Percentiles rank a stretch among this genome's conserved stretches.
Evolutionary conservation across 2,329 filamentous ascomycete species (phyloP).

Genomic region (Xylaria sp.): DNA sequence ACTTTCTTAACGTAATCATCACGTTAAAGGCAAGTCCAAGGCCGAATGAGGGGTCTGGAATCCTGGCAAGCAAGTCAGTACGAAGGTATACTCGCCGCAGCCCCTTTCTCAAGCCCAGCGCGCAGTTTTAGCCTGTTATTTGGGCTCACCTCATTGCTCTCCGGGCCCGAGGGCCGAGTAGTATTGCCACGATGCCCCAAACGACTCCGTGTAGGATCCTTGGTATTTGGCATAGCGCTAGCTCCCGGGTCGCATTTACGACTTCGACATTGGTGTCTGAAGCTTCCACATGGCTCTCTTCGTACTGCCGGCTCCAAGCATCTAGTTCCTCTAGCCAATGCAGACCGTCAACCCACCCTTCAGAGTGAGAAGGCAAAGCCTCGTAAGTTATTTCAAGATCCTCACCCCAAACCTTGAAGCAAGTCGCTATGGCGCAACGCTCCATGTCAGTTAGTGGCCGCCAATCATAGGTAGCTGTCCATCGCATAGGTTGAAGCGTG

Average conservation of each 20-base stretch:
- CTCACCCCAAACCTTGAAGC: slow-evolving; percentile 68
- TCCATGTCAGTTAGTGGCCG: slow-evolving; percentile 65
- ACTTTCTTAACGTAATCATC: not conserved
- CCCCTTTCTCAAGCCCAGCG: too few species aligned
- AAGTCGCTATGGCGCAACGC: slow-evolving; percentile 64
- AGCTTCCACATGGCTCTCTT: not conserved
- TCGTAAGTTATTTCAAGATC: slow-evolving; percentile 64
- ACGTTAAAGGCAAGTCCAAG: not conserved
- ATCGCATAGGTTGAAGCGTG: slow-evolving; percentile 64
- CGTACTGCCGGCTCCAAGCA: not conserved
- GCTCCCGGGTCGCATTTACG: slow-evolving; percentile 12
- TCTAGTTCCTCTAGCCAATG: slow-evolving; percentile 63
- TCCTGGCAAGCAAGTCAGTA: not conserved
- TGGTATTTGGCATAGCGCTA: slow-evolving; percentile 16
- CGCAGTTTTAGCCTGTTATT: not conserved
- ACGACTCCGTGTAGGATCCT: slow-evolving; percentile 8
- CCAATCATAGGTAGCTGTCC: slow-evolving; percentile 68
- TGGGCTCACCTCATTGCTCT: slow-evolving; percentile 14
- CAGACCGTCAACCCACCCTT: slow-evolving; percentile 48
- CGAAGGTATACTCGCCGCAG: not conserved
- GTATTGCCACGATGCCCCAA: slow-evolving; percentile 18
- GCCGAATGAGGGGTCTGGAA: not conserved
- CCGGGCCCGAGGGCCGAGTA: slow-evolving; percentile 10
- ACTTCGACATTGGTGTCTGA: slow-evolving; percentile 9
- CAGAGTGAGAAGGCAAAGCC: slow-evolving; percentile 34